Evolutionary conservation across 2,329 filamentous ascomycete genomes (phyloP), one percentile per base, ranked within the genome.

Genomic region (Xylaria polymorpha): DNA sequence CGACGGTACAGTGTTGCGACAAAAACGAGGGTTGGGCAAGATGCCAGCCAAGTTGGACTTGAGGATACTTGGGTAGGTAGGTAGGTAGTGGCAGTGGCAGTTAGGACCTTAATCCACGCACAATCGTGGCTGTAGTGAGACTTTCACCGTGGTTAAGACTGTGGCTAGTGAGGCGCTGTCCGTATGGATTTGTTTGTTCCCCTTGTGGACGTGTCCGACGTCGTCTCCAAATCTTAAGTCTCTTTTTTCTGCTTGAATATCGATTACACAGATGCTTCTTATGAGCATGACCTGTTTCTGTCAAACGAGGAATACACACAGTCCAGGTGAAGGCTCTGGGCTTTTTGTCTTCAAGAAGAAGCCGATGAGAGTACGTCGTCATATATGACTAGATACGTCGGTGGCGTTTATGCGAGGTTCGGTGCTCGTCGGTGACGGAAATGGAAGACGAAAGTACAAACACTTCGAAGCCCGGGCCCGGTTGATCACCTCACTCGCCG

Each of bases 201-300:
- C 53, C 58, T 65, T 65, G 72, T 69, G 67, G 66, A 67, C 70
- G 50, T 39, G 44, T 64, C 37, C 50, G 44, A 44, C 43, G 51
- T 59, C 53, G 63, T 64, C 32, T 62, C 51, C 64, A 39, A 63
- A 44, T 64, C 44, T 65, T 66, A 50, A 64, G 29, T 68, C 59
- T 56, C 63, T 63, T 58, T 64, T 71, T 64, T 67, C 69, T 61
- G 64, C 57, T 61, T 53, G 60, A 37, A 57, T 51, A 62, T 67
- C 57, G 56, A 71, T 67, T 51, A 66, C 60, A 64, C 43, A 55
- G 60, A 57, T 64, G 56, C 46, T 60, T 67, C 53, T 50, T 69
- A 71, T 53, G 56, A 69, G 63, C 64, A 67, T 69, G 63, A 67
- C 64, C 69, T 62, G 60, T 65, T 56, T 32, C 60, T 60, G 48